Conservation (phyloP, 1,284 basidiomycete species). For the Naganishia sp. region DNA sequence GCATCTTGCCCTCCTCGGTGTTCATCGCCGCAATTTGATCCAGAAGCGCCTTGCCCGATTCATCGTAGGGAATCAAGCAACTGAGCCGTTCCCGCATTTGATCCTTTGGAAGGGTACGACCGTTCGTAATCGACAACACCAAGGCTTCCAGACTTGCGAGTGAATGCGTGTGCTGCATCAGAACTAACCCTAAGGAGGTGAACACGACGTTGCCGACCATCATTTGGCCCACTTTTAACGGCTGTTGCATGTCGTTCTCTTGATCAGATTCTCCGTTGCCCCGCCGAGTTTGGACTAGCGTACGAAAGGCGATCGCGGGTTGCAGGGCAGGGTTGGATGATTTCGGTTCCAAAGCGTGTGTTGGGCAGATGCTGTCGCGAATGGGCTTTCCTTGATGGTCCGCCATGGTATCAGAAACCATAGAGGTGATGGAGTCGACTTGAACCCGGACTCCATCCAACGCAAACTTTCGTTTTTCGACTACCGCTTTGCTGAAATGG, state of each 20-base stretch:
- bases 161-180: conserved; percentile 4
- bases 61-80: not conserved
- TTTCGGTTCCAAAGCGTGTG: no score
- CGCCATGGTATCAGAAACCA: no score
- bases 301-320: not conserved
- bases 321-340: no score
- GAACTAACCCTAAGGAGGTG: not conserved
- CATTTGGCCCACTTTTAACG: not conserved
- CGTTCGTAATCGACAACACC: conserved; percentile 1
- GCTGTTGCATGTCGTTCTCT: not conserved
- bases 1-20: not conserved
- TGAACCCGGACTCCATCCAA: no score
- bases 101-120: not conserved
- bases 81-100: not conserved
- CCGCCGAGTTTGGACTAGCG: conserved; percentile 1
- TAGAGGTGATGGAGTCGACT: no score
- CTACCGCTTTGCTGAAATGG: no score
- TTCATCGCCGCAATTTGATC: not conserved
- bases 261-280: not conserved
- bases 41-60: not conserved
- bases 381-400: no score
- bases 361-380: no score
- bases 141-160: conserved; percentile 2
- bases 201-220: conserved; percentile 1
- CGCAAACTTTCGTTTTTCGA: no score